phyloP scores from a whole-genome alignment of 352 stramenopile genomes.

The Globisporangium middletonii region DNA sequence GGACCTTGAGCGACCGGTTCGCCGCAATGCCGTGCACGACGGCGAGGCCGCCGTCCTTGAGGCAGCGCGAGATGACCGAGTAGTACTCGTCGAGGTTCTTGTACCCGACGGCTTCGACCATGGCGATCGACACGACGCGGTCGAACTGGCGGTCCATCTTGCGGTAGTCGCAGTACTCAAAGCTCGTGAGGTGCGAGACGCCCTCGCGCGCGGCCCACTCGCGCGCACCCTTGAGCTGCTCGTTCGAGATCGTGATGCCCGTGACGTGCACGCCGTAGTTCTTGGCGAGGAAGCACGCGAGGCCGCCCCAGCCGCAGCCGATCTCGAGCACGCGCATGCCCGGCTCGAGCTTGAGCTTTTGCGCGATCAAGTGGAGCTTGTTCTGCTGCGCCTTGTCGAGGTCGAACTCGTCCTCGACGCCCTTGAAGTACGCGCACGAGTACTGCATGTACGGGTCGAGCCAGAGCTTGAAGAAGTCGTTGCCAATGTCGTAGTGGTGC shows the following conservation, averaged over 20 bases:
- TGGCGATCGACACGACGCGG: slow-evolving; percentile 84
- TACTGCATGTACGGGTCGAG: slow-evolving; percentile 86
- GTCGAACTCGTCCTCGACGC: slow-evolving; percentile 55
- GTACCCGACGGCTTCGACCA: slow-evolving; percentile 87
- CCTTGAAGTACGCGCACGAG: slow-evolving; percentile 85
- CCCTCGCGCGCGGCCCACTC: slow-evolving; percentile 73
- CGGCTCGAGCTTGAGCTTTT: slow-evolving; percentile 81
- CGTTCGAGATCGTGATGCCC: slow-evolving; percentile 88
- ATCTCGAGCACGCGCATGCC: slow-evolving; percentile 87
- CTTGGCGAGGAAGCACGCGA: slow-evolving; percentile 85
- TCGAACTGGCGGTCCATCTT: slow-evolving; percentile 86
- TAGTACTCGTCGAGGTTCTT: slow-evolving; percentile 89
- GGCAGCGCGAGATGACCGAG: slow-evolving; percentile 66
- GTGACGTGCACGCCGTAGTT: slow-evolving; percentile 84
- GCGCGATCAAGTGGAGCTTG: slow-evolving; percentile 85
- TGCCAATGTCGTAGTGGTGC: slow-evolving; percentile 85
- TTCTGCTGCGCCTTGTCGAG: slow-evolving; percentile 80
- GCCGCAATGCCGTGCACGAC: slow-evolving; percentile 82
- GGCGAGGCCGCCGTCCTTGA: slow-evolving; percentile 72
- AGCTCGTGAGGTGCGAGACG: slow-evolving; percentile 80
- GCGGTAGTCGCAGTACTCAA: slow-evolving; percentile 89
- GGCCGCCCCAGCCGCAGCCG: slow-evolving; percentile 85
- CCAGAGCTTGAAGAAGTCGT: slow-evolving; percentile 89
- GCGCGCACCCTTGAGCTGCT: slow-evolving; percentile 84
- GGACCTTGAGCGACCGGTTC: slow-evolving; percentile 80